phyloP scores from a whole-genome alignment of 2,329 filamentous ascomycete species.

The Lachnellula occidentalis region DNA sequence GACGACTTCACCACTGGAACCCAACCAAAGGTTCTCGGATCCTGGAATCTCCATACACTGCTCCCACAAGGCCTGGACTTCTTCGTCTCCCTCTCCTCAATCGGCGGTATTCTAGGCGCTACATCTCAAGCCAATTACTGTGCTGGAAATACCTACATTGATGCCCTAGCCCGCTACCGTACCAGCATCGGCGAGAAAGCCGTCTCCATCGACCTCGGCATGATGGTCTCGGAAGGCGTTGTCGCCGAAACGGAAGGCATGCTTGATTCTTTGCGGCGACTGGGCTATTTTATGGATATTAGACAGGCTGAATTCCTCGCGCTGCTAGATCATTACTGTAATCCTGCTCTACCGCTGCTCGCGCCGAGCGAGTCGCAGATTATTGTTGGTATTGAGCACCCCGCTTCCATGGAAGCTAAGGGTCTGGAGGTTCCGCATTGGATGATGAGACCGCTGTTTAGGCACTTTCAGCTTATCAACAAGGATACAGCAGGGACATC shows the following conservation, averaged over 20 bases:
- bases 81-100: conserved; percentile 30
- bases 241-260: conserved; percentile 22
- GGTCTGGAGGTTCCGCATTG: conserved; percentile 48
- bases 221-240: conserved; percentile 13
- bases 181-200: conserved; percentile 8
- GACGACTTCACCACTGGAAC: conserved; percentile 32
- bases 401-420: conserved; percentile 38
- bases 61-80: conserved; percentile 13
- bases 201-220: conserved; percentile 13
- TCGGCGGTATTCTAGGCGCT: conserved; percentile 19
- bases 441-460: background rate
- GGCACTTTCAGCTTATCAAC: background rate
- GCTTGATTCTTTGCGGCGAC: background rate
- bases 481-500: background rate
- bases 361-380: conserved; percentile 50
- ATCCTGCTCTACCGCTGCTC: conserved; percentile 45
- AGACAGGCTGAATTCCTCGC: background rate
- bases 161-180: conserved; percentile 14
- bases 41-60: conserved; percentile 20
- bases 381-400: conserved; percentile 8
- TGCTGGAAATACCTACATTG: conserved; percentile 28
- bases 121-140: conserved; percentile 14
- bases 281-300: background rate
- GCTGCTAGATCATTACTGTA: conserved; percentile 21
- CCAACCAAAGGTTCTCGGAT: conserved; percentile 31